Percentiles rank a stretch among this genome's conserved stretches.
Conservation (phyloP, 2,329 filamentous ascomycete genomes). For the Epichloe glyceriae region DNA sequence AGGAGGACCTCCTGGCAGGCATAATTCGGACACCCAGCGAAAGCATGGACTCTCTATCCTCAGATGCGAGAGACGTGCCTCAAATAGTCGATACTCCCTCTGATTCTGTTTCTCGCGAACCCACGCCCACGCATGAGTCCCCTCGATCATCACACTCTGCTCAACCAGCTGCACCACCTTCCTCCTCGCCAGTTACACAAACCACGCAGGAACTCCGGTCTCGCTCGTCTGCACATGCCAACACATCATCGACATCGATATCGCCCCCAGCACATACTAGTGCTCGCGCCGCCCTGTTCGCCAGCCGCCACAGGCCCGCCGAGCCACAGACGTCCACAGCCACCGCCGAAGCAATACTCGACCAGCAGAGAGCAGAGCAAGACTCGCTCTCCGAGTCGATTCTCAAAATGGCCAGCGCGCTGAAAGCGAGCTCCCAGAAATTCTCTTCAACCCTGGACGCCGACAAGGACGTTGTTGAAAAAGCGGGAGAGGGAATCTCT, state of each 20-base stretch:
- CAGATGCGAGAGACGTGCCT: slow-evolving; percentile 12
- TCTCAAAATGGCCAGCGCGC: slow-evolving; percentile 62
- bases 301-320: slow-evolving; percentile 23
- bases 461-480: slow-evolving; percentile 57
- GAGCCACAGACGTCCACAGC: slow-evolving; percentile 30
- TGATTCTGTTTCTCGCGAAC: slow-evolving; percentile 4
- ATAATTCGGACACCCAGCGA: slow-evolving; percentile 43
- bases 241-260: slow-evolving; percentile 6
- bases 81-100: slow-evolving; percentile 10
- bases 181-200: slow-evolving; percentile 13
- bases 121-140: slow-evolving; percentile 4
- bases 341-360: slow-evolving; percentile 58
- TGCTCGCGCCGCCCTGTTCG: slow-evolving; percentile 32
- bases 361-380: slow-evolving; percentile 69
- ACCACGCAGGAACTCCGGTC: slow-evolving; percentile 23
- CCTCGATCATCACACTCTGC: slow-evolving; percentile 4
- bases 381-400: slow-evolving; percentile 71
- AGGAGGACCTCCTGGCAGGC: slow-evolving; percentile 42
- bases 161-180: slow-evolving; percentile 5
- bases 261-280: slow-evolving; percentile 18
- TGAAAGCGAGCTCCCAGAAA: slow-evolving; percentile 61
- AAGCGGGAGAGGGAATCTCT: slow-evolving; percentile 63
- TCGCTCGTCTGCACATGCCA: slow-evolving; percentile 12
- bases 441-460: slow-evolving; percentile 61
- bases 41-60: slow-evolving; percentile 30